Evolutionary conservation across 2,329 filamentous ascomycete species (phyloP).

Genomic region (Fusarium austroafricanum): DNA sequence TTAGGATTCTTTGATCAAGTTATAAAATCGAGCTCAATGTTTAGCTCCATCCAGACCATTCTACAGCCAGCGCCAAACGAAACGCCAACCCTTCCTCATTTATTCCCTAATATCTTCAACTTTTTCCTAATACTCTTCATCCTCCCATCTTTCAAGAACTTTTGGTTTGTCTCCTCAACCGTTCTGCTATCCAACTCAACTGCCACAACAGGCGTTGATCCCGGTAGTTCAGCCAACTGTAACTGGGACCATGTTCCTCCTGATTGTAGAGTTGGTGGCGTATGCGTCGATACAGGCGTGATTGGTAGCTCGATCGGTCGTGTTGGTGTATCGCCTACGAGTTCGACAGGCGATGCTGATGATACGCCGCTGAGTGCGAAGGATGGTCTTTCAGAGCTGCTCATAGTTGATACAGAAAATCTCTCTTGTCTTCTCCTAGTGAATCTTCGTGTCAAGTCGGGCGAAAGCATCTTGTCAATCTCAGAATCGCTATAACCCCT

Average conservation of each 20-base stretch:
- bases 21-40: too few species aligned
- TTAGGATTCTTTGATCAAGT: too few species aligned
- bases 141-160: background rate
- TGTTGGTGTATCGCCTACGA: background rate
- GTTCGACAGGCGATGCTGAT: background rate
- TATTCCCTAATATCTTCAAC: background rate
- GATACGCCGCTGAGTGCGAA: background rate
- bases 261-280: background rate
- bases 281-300: background rate
- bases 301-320: background rate
- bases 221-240: constrained; percentile 4
- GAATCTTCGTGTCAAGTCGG: constrained; percentile 6
- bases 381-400: background rate
- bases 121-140: constrained; percentile 3
- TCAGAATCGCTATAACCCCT: constrained; percentile 4
- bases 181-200: background rate
- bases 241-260: background rate
- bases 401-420: background rate
- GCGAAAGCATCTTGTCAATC: constrained; percentile 15
- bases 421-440: background rate
- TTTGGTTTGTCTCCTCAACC: background rate
- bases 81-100: background rate
- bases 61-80: background rate
- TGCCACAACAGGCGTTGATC: background rate
- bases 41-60: too few species aligned